Evolutionary conservation across 1,139 yeast genomes (phyloP), one percentile per base, ranked within the genome.

Genomic region (Pichia sp.): DNA sequence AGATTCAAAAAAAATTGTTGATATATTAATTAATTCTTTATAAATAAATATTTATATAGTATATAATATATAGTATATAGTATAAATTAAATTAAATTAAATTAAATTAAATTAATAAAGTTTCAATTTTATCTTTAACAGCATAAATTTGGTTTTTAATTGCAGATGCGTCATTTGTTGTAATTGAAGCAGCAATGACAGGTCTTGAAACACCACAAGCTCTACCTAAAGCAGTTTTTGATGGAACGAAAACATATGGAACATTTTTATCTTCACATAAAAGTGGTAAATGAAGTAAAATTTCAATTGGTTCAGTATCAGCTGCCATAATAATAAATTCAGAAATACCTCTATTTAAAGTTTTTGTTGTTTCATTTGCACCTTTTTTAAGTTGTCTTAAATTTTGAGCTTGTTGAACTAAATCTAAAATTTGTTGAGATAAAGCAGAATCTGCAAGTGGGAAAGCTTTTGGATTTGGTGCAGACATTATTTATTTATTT

Each of bases 121-220:
- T 87, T 76, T 94, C 98, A 69, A 94, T 92, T 85, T 90, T 90
- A 75, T 92, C 97, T 87, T 92, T 94, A 71, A 90, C 89, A 67
- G 86, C 87, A 73, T 86, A 89, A 73, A 92, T 87, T 78, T 90
- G 97, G 78, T 76, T 87, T 80, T 89, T 89, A 75, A 94, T 85
- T 63, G 96, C 87, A 60, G 97, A 89, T 62, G 97, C 96, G 66
- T 94, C 99, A 74, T 94, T 92, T 57, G 98, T 80, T 66, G 99
- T 94, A 66, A 94, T 95, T 54, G 96, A 86, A 56, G 97, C 97
- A 66, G 98, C 95, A 67, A 92, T 90, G 51, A 94, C 98, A 57
- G 98, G 97, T 78, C 99, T 86, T 51, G 97, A 87, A 58, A 94
- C 98, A 74, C 98, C 99, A 76, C 98, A 92, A 62, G 98, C 97